Percentiles rank a stretch among this genome's conserved stretches.
phyloP scores from a whole-genome alignment of 192 early-diverging fungal genomes.

The Coemansia sp. region DNA sequence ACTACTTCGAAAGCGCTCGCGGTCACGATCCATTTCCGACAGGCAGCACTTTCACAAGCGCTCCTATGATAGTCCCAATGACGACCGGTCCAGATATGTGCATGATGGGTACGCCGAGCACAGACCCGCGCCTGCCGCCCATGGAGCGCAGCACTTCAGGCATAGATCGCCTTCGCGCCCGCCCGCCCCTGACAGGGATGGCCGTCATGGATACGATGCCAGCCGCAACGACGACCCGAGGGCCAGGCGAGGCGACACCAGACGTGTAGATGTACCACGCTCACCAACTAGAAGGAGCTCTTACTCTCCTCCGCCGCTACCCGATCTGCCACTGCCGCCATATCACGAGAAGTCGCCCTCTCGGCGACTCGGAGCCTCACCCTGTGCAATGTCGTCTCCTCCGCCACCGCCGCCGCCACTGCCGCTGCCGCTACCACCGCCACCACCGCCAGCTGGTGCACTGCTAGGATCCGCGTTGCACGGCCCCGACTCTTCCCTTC shows the following conservation, averaged over 20 bases:
- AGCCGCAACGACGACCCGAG: constrained; percentile 9
- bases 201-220: constrained; percentile 9
- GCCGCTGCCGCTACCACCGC: constrained; percentile 8
- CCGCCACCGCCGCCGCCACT: constrained; percentile 22
- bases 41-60: constrained; percentile 17
- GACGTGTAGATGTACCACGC: not conserved
- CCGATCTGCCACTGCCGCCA: not conserved
- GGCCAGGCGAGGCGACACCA: not conserved
- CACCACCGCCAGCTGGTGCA: constrained; percentile 8
- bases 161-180: not conserved
- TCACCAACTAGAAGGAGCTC: constrained; percentile 13
- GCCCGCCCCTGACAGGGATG: not conserved
- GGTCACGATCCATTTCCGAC: constrained; percentile 14
- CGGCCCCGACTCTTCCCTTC: constrained; percentile 4
- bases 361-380: not conserved
- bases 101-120: not conserved
- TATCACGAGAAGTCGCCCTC: not conserved
- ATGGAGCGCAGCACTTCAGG: not conserved
- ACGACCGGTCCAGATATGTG: not conserved
- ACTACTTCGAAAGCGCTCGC: constrained; percentile 15
- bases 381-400: constrained; percentile 4
- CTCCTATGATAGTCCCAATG: not conserved
- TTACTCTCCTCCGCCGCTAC: constrained; percentile 3
- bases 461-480: not conserved
- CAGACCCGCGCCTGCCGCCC: not conserved